Evolutionary conservation across 2,329 filamentous ascomycete genomes (phyloP), one percentile per base, ranked within the genome.

Genomic region (Chrysosporium queenslandicum): DNA sequence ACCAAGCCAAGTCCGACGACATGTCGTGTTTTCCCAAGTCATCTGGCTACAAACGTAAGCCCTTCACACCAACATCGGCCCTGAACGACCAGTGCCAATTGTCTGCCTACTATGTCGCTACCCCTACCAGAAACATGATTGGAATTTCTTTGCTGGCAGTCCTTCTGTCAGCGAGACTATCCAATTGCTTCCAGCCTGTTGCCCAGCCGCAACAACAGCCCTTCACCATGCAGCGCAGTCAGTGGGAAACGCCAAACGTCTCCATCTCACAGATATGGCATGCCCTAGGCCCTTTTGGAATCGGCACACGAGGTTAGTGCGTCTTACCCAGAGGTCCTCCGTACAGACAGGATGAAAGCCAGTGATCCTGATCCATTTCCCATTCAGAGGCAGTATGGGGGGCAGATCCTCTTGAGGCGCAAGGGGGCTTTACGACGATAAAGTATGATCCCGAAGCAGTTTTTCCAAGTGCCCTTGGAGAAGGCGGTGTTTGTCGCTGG

Each of bases 201-300:
- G 42, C 27, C 11, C 42, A 45, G 42, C n/a, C 32, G n/a, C 23
- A 6, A 29, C 16, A n/a, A 29, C 41, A 43, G 41, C 14, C n/a
- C 6, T 30, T 20, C 4, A n/a, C 12, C 6, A 5, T 18, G 25
- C 42, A 30, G 30, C 30, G n/a, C 18, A 30, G n/a, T 14, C 27
- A 46, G n/a, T 36, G 43, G 29, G 11, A 23, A 21, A 34, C 14
- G 16, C 39, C 48, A 25, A 42, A 21, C 20, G 34, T 57, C 21
- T 48, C 45, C 9, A 59, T 69, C 41, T 66, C 64, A 8, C 39
- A 54, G n/a, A 52, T 25, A 25, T 80, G 77, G 77, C 64, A 78
- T 49, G 59, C 78, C 20, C 66, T 81, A 20, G 79, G 78, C 2
- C 79, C 78, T 6, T 81, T 80, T 58, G 73, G 76, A 56, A 74